phyloP scores from a whole-genome alignment of 139 green algal species.

The Tetraselmis striata region DNA sequence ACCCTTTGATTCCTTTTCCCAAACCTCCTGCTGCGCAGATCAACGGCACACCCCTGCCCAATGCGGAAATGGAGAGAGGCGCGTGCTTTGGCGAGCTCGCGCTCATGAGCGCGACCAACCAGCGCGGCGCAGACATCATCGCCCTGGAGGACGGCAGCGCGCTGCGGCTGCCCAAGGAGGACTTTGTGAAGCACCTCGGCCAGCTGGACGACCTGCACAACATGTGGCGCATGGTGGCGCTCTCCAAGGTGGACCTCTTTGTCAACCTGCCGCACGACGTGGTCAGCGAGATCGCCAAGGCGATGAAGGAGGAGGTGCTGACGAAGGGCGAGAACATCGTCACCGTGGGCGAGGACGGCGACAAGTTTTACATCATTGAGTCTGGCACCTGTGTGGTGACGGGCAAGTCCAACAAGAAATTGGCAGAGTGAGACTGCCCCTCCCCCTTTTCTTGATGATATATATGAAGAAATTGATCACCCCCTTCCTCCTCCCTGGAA shows the following conservation, averaged over 20 bases:
- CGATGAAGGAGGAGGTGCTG: not conserved
- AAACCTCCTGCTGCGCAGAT: too few relatives aligned
- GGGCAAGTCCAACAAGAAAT: not conserved
- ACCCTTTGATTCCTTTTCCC: not conserved
- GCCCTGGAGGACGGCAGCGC: not conserved
- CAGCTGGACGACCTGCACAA: conserved; percentile 60
- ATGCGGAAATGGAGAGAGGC: conserved; percentile 41
- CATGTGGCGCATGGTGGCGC: conserved; percentile 80
- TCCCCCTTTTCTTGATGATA: too few relatives aligned
- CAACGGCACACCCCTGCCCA: not conserved
- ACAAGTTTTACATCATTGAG: conserved; percentile 88
- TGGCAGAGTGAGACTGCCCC: too few relatives aligned
- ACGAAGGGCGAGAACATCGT: not conserved
- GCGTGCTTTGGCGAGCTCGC: conserved; percentile 88
- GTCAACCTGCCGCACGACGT: not conserved
- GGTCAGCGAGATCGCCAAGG: not conserved
- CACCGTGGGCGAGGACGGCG: conserved; percentile 23
- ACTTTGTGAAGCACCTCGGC: conserved; percentile 40
- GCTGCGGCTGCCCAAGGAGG: conserved; percentile 56
- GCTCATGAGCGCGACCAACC: conserved; percentile 41
- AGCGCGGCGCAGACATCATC: not conserved
- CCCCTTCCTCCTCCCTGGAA: too few relatives aligned
- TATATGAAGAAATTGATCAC: too few relatives aligned
- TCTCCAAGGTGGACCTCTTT: conserved; percentile 41
- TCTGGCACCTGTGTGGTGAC: conserved; percentile 34